A percentile compares a stretch with the other conserved stretches of the same genome.
phyloP scores from a whole-genome alignment of 352 stramenopile genomes.

The Thalassiosira ordinaria region DNA sequence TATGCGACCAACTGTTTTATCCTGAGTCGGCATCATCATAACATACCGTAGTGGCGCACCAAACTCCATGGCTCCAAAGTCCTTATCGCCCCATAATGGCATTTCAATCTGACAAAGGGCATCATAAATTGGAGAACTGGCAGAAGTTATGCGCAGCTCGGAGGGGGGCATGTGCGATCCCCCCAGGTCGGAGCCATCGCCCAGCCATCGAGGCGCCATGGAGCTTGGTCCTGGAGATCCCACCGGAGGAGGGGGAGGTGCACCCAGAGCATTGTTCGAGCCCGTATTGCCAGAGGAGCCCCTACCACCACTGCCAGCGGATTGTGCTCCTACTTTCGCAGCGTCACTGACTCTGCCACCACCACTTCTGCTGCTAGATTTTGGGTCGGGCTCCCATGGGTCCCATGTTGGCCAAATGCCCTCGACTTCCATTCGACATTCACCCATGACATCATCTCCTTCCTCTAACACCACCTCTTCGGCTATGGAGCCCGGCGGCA shows the following conservation, averaged over 20 bases:
- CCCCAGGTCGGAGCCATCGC: constrained; percentile 68
- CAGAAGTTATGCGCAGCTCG: constrained; percentile 75
- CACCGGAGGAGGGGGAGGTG: not conserved
- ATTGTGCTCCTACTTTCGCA: no score
- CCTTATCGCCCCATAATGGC: constrained; percentile 81
- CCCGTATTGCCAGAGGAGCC: no score
- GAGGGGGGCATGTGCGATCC: constrained; percentile 77
- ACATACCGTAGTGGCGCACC: constrained; percentile 75
- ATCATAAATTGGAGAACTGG: constrained; percentile 35
- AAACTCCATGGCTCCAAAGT: constrained; percentile 83
- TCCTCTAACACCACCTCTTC: constrained; percentile 59
- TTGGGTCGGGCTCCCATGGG: constrained; percentile 59
- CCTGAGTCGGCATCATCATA: constrained; percentile 52
- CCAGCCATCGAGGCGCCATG: constrained; percentile 51
- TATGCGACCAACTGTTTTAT: not conserved
- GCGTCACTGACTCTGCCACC: no score
- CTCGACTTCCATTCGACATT: constrained; percentile 67
- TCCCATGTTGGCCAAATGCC: constrained; percentile 83
- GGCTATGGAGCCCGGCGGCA: constrained; percentile 68
- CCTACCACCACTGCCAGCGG: no score
- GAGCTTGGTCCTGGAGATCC: not conserved
- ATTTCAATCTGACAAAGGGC: constrained; percentile 70
- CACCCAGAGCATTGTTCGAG: no score
- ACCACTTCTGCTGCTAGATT: constrained; percentile 16
- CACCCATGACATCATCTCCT: constrained; percentile 8